Percentiles rank a stretch among this genome's conserved stretches.
Conservation (phyloP, 768 basidiomycete species). For the Zangia roseola region DNA sequence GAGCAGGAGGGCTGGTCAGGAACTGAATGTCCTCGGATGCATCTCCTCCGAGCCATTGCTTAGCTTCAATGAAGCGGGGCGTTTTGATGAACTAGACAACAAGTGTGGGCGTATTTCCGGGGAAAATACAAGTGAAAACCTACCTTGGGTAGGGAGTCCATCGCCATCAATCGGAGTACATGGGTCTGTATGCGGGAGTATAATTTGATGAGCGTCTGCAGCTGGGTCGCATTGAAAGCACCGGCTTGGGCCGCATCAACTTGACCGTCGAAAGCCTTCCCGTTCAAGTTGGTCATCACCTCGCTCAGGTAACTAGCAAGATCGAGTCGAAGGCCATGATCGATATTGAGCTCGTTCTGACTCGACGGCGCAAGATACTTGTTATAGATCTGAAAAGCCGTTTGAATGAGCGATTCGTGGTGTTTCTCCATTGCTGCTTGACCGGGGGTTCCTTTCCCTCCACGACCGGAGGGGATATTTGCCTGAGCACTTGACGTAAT, state of each 20-base stretch:
- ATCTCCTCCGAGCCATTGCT: constrained; percentile 76
- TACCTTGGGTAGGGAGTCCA: constrained; percentile 98
- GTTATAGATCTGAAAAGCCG: constrained; percentile 91
- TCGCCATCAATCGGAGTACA: constrained; percentile 97
- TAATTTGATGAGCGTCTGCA: constrained; percentile 88
- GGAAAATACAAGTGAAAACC: constrained; percentile 13
- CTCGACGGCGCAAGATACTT: constrained; percentile 95
- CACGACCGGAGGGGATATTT: constrained; percentile 39
- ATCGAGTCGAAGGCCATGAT: constrained; percentile 94
- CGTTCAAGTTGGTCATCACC: constrained; percentile 74
- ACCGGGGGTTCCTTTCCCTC: constrained; percentile 57
- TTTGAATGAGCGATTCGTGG: constrained; percentile 91
- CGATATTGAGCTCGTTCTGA: constrained; percentile 96
- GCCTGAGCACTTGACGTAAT: constrained; percentile 92
- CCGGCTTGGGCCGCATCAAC: constrained; percentile 80
- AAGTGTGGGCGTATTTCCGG: constrained; percentile 8
- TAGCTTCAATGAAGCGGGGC: constrained; percentile 73
- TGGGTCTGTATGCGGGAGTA: constrained; percentile 97
- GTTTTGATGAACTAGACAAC: constrained; percentile 79
- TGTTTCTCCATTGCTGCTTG: constrained; percentile 95
- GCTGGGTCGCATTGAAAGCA: constrained; percentile 90
- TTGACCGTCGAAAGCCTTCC: constrained; percentile 74
- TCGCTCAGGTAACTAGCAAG: constrained; percentile 91
- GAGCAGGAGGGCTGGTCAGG: constrained; percentile 57
- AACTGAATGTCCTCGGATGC: constrained; percentile 63